Evolutionary conservation across 805 yeast genomes (phyloP).

Genomic region (Candida awuae): DNA sequence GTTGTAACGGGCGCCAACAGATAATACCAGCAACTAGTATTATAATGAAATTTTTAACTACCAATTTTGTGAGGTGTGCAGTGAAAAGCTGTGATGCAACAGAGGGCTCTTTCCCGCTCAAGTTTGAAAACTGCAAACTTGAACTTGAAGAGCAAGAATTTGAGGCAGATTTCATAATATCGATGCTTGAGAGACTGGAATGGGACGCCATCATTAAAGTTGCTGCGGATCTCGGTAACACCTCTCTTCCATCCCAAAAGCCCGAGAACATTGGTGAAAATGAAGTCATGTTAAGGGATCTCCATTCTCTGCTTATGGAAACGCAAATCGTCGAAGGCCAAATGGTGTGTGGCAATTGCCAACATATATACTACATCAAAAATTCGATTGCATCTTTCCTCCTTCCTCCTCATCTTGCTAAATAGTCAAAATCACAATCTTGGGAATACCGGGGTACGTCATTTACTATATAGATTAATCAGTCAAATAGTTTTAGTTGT

Average conservation of each 20-base stretch:
- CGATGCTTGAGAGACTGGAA: conserved; percentile 73
- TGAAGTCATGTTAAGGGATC: conserved; percentile 56
- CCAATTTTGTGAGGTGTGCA: conserved; percentile 93
- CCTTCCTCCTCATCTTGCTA: conserved; percentile 87
- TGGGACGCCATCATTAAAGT: conserved; percentile 82
- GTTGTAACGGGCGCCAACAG: no score
- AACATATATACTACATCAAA: conserved; percentile 81
- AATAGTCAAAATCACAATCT: conserved; percentile 9
- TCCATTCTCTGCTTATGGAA: conserved; percentile 73
- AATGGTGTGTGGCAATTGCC: conserved; percentile 82
- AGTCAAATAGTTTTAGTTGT: no score
- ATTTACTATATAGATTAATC: no score
- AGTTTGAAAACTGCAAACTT: conserved; percentile 58
- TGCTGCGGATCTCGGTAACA: conserved; percentile 68
- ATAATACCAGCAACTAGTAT: neutral
- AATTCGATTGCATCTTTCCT: conserved; percentile 91
- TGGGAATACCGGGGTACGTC: no score
- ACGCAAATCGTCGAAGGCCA: conserved; percentile 83
- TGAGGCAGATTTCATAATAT: conserved; percentile 69
- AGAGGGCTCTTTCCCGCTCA: conserved; percentile 72
- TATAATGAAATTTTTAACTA: conserved; percentile 87
- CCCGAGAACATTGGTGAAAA: conserved; percentile 43
- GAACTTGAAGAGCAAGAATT: conserved; percentile 74
- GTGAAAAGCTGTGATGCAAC: conserved; percentile 72
- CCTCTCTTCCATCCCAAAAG: conserved; percentile 47